Conservation (phyloP, 2,329 filamentous ascomycete genomes). For the Geoglossum cookeanum region DNA sequence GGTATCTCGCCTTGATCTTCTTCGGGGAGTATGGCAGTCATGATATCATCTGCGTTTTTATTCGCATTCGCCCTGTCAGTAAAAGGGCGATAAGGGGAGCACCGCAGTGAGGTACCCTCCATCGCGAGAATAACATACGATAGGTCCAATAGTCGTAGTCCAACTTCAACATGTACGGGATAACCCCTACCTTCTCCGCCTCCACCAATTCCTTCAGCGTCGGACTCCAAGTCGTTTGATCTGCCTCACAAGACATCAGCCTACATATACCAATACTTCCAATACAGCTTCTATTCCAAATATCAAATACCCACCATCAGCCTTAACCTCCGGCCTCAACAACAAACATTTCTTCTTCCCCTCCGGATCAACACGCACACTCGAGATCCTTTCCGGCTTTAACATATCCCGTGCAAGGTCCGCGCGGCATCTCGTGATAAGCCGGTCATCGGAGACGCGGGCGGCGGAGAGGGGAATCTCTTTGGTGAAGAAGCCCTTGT, state of each 20-base stretch:
- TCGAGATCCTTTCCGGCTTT: slow-evolving; percentile 39
- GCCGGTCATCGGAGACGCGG: slow-evolving; percentile 51
- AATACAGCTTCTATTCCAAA: neutral
- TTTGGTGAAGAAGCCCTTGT: slow-evolving; percentile 66
- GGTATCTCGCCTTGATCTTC: slow-evolving; percentile 66
- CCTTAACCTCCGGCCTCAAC: slow-evolving; percentile 35
- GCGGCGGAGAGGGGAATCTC: slow-evolving; percentile 62
- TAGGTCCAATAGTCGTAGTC: slow-evolving; percentile 80
- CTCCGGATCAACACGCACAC: slow-evolving; percentile 43
- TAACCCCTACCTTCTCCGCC: slow-evolving; percentile 45
- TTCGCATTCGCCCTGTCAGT: neutral
- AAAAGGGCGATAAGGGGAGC: neutral
- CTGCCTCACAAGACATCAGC: slow-evolving; percentile 21
- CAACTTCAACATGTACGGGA: slow-evolving; percentile 57
- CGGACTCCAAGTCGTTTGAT: slow-evolving; percentile 57
- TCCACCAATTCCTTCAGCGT: slow-evolving; percentile 49
- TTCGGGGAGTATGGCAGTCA: slow-evolving; percentile 61
- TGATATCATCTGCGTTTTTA: slow-evolving; percentile 49
- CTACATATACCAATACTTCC: neutral
- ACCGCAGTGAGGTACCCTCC: neutral
- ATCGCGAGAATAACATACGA: slow-evolving; percentile 19
- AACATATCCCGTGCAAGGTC: slow-evolving; percentile 50
- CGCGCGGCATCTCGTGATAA: slow-evolving; percentile 54
- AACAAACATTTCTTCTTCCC: slow-evolving; percentile 43
- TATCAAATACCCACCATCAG: slow-evolving; percentile 21